Base-by-base conservation (phyloP, 129 eudicot species). In the Calendula officinalis region DNA sequence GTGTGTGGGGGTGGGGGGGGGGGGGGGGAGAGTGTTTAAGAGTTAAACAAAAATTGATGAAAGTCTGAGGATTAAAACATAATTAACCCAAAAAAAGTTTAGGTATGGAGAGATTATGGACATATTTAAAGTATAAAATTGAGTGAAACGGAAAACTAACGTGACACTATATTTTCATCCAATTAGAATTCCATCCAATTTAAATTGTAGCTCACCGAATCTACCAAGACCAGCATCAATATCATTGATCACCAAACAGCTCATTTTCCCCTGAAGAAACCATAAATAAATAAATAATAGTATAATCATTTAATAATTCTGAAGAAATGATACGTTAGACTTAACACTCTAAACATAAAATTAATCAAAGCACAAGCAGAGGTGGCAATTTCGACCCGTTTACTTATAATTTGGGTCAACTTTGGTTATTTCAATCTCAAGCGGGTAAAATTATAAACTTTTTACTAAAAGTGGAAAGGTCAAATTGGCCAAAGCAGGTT, bases 151-250 rank as follows among this genome's bases (percentile, higher is more conserved):
- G 77, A 77, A 22, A 70, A 70, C 82, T 57, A 77, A 71, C 63
- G 66, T 65, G 74, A 62, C 72, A 71, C 77, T 37, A 76, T 58
- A 62, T 44, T 60, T 34, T 75, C 79, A 55, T 50, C 77, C 75
- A 71, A 55, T 68, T 73, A 72, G 77, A 68, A 72, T 76, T 75
- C 69, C 60, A 38, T 75, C 69, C 49, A 71, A 67, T 44, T 65
- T 64, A 75, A 70, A 79, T 51, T 70, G 70, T 45, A 70, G 76
- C 96, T 87, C 83, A 92, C 98, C 98, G 66, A 88, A 92, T 88
- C 96, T 88, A 73, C 98, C 98, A 78, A 92, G 84, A 68, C 98
- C 98, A 66, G 98, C 98, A 77, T 92, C 98, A 8, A 92, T 78
- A 68, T 92, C 98, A 71, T 92, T 92, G 71, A 92, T 75, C 95